Conservation (phyloP, 1,139 yeast genomes). For the Blastobotrys illinoisensis region DNA sequence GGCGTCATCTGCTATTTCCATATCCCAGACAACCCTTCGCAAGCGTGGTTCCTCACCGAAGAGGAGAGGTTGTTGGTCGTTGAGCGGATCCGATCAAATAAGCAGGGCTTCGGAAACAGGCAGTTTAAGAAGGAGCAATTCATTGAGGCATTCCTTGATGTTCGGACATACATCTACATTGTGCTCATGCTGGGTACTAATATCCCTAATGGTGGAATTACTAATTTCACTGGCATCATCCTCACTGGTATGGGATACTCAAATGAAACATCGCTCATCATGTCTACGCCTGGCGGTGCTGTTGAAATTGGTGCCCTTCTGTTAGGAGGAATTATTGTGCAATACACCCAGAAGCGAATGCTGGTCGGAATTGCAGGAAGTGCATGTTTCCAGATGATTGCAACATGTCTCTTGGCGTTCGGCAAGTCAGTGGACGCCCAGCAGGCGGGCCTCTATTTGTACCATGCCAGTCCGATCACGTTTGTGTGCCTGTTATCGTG, state of each 20-base stretch:
- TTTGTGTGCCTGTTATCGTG: conserved; percentile 46
- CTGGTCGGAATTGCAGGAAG: conserved; percentile 38
- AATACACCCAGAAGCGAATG: conserved; percentile 33
- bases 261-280: conserved; percentile 38
- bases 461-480: conserved; percentile 36
- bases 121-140: conserved; percentile 51
- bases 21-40: conserved; percentile 50
- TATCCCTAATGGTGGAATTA: conserved; percentile 50
- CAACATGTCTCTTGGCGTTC: conserved; percentile 43
- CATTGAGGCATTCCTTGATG: conserved; percentile 37
- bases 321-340: conserved; percentile 23
- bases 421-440: conserved; percentile 33
- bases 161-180: conserved; percentile 48
- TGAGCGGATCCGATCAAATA: conserved; percentile 41
- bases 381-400: conserved; percentile 30
- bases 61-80: conserved; percentile 48
- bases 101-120: conserved; percentile 53
- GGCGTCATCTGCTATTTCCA: conserved; percentile 39
- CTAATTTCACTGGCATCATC: conserved; percentile 42
- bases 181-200: conserved; percentile 39
- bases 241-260: conserved; percentile 37
- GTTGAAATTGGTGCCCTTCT: conserved; percentile 31
- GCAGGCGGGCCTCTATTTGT: conserved; percentile 39
- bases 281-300: conserved; percentile 38
- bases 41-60: conserved; percentile 48